Evolutionary conservation across 768 basidiomycete genomes (phyloP).

Genomic region (Pleurotus eryngii): DNA sequence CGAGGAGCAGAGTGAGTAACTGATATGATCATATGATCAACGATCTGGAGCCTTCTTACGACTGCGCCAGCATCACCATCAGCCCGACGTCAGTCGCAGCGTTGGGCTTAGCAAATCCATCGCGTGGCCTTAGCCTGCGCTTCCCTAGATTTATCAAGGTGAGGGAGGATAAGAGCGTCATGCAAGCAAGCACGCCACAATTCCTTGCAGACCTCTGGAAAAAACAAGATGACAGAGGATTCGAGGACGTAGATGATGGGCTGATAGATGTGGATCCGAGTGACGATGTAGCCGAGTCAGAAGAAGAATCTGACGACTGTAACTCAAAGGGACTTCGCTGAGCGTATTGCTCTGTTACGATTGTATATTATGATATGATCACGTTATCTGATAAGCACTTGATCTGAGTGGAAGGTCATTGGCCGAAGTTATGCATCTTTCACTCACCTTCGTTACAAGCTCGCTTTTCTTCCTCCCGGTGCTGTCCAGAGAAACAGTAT

Average conservation of each 20-base stretch:
- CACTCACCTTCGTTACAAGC: neutral
- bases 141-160: conserved; percentile 83
- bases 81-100: conserved; percentile 87
- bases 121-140: conserved; percentile 74
- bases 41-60: neutral
- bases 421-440: neutral
- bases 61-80: conserved; percentile 59
- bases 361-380: too few relatives aligned
- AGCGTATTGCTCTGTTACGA: too few relatives aligned
- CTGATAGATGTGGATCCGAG: conserved; percentile 49
- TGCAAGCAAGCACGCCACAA: conserved; percentile 68
- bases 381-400: conserved; percentile 6
- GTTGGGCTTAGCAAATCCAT: conserved; percentile 45
- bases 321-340: too few relatives aligned
- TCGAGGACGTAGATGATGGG: conserved; percentile 37
- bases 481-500: conserved; percentile 35
- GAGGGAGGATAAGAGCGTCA: conserved; percentile 70
- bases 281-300: conserved; percentile 25
- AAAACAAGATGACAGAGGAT: conserved; percentile 48
- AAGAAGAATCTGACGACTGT: conserved; percentile 6
- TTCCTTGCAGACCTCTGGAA: conserved; percentile 70
- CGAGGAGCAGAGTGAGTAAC: conserved; percentile 62
- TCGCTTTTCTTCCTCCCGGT: neutral
- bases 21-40: neutral
- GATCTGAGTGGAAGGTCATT: conserved; percentile 1